A percentile compares a stretch with the other conserved stretches of the same genome.
Evolutionary conservation across 2,329 filamentous ascomycete species (phyloP).

Genomic region (Beauveria pseudobassiana): DNA sequence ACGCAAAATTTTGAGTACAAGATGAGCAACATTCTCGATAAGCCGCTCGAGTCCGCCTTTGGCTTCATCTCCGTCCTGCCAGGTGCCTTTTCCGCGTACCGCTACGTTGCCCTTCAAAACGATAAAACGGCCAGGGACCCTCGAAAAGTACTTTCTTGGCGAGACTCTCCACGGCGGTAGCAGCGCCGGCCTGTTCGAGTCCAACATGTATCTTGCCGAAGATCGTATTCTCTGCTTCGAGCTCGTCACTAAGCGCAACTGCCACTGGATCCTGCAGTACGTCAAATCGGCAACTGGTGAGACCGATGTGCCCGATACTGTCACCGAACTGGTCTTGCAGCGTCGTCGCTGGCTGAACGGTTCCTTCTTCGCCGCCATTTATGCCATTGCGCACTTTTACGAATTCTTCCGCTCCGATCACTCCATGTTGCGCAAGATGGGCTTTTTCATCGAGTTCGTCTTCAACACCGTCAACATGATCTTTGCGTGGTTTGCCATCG

Average conservation of each 20-base stretch:
- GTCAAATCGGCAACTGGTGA: conserved; percentile 96
- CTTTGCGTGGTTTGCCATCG: conserved; percentile 97
- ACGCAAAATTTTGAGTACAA: conserved; percentile 99
- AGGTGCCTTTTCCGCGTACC: conserved; percentile 96
- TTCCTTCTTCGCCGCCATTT: conserved; percentile 95
- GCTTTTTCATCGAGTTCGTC: conserved; percentile 85
- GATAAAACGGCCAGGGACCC: conserved; percentile 92
- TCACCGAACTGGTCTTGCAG: conserved; percentile 92
- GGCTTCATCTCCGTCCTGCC: conserved; percentile 96
- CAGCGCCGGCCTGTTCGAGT: conserved; percentile 92
- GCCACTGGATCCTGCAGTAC: conserved; percentile 94
- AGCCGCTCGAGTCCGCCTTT: conserved; percentile 93
- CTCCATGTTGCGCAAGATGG: conserved; percentile 76
- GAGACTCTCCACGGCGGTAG: conserved; percentile 91
- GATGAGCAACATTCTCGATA: conserved; percentile 98
- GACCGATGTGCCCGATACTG: conserved; percentile 90
- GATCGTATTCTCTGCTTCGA: conserved; percentile 99
- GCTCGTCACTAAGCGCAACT: conserved; percentile 93
- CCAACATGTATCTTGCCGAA: conserved; percentile 98
- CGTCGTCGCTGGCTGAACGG: conserved; percentile 96
- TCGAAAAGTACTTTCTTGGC: conserved; percentile 95
- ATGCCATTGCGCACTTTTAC: conserved; percentile 90
- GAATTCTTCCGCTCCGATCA: conserved; percentile 93
- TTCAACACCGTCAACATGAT: conserved; percentile 97
- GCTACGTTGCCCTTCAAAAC: conserved; percentile 89